Percentiles rank a stretch among this genome's conserved stretches.
These are phyloP conservation scores for Lunasporangiospora selenospora DNA, from an alignment of 192 early-diverging fungal genomes.

Conservation along the genomic window DNA sequence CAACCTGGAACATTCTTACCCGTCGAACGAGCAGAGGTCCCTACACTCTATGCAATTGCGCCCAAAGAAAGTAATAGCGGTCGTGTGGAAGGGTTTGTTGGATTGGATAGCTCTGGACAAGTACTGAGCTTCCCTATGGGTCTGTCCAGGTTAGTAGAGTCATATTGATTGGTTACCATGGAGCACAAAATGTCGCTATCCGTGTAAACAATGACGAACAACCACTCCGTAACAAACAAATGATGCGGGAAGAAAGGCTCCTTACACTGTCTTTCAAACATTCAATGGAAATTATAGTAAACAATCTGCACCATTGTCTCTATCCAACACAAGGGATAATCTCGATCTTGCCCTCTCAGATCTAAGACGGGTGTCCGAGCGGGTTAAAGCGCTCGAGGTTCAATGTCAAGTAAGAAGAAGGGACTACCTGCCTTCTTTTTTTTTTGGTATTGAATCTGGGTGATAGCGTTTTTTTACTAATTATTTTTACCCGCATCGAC, in stretches of 20 bases:
- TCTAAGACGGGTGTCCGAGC: conserved; percentile 16
- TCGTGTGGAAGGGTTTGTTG: conserved; percentile 7
- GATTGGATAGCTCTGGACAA: conserved; percentile 11
- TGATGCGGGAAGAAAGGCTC: no score
- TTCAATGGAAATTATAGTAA: no score
- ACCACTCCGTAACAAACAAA: no score
- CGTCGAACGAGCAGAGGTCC: conserved; percentile 9
- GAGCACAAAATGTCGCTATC: no score
- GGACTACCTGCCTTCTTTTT: no score
- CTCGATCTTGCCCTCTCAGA: conserved; percentile 14
- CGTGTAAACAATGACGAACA: no score
- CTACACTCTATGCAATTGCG: not conserved
- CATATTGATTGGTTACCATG: not conserved
- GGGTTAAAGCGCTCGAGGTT: conserved; percentile 7
- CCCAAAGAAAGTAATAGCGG: not conserved
- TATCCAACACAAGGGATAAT: conserved; percentile 8
- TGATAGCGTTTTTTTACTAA: no score
- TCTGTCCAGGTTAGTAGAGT: not conserved
- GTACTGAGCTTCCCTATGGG: conserved; percentile 10
- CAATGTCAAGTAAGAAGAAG: conserved; percentile 8
- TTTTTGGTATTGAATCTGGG: no score
- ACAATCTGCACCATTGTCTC: not conserved
- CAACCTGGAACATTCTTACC: not conserved
- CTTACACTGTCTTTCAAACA: no score
- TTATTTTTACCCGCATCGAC: not conserved